Conservation (phyloP, 73 alveolate species). For the Uronychia setigera region DNA sequence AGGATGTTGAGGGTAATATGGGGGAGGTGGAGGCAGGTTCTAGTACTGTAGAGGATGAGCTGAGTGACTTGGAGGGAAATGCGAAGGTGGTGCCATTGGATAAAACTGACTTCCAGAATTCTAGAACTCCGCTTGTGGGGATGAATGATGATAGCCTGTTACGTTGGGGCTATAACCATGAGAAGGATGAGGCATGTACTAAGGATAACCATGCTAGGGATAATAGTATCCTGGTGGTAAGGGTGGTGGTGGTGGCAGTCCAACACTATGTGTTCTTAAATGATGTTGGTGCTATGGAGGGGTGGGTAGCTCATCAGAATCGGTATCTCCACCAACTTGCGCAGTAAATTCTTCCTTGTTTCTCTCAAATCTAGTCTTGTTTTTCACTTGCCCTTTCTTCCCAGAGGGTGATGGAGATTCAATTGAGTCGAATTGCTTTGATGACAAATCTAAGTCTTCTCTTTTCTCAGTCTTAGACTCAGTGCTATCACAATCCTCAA, state of each 20-base stretch:
- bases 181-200: not conserved
- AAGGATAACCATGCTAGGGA: not conserved
- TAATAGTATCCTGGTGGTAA: constrained; percentile 5
- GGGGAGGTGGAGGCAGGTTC: too few relatives aligned
- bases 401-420: not conserved
- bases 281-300: not conserved
- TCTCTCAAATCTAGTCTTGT: not conserved
- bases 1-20: too few relatives aligned
- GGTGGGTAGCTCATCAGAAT: not conserved
- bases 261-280: not conserved
- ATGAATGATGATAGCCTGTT: too few relatives aligned
- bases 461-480: not conserved
- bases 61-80: not conserved
- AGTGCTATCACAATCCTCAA: not conserved
- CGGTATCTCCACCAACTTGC: not conserved
- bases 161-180: not conserved
- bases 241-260: not conserved
- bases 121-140: not conserved
- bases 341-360: not conserved
- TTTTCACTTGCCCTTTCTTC: not conserved
- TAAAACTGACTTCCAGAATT: too few relatives aligned
- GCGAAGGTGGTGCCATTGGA: not conserved
- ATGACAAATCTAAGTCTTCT: not conserved
- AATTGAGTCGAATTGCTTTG: not conserved
- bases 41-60: too few relatives aligned